phyloP scores from a whole-genome alignment of 2,329 filamentous ascomycete genomes.

The Talaromyces sp. region DNA sequence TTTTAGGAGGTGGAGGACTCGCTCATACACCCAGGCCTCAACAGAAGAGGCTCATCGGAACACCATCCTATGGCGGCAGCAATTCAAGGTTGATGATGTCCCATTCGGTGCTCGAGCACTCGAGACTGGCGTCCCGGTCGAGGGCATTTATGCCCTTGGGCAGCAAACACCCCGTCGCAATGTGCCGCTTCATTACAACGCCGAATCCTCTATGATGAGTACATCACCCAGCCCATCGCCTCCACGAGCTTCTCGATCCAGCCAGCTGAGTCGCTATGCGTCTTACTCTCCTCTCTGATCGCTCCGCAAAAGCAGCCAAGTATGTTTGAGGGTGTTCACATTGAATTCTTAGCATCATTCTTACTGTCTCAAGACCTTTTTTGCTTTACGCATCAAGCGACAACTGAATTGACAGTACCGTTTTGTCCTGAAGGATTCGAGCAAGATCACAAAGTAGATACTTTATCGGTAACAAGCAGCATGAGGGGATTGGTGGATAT shows the following conservation, averaged over 20 bases:
- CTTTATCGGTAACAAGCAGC: not conserved
- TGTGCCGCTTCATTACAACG: conserved; percentile 16
- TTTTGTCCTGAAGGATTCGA: not conserved
- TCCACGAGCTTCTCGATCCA: conserved; percentile 4
- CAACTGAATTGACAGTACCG: not conserved
- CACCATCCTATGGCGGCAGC: conserved; percentile 51
- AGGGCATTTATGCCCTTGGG: conserved; percentile 73
- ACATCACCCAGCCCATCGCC: conserved; percentile 6
- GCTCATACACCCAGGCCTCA: conserved; percentile 60
- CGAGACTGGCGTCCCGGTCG: conserved; percentile 74
- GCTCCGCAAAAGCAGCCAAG: not conserved
- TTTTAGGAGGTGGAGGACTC: conserved; percentile 52
- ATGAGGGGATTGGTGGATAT: not conserved
- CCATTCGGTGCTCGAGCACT: conserved; percentile 85
- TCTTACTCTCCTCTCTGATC: not conserved
- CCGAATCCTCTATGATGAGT: conserved; percentile 18
- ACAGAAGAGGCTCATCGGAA: conserved; percentile 53
- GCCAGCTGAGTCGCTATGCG: not conserved
- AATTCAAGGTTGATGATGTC: conserved; percentile 55
- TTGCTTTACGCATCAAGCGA: not conserved
- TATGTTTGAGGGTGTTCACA: not conserved
- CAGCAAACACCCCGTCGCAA: conserved; percentile 31
- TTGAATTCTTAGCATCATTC: not conserved
- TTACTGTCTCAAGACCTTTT: not conserved
- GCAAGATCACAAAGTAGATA: not conserved